These are phyloP conservation scores for Annulohypoxylon stygium DNA, from an alignment of 495 filamentous ascomycete species.

Conservation along the genomic window DNA sequence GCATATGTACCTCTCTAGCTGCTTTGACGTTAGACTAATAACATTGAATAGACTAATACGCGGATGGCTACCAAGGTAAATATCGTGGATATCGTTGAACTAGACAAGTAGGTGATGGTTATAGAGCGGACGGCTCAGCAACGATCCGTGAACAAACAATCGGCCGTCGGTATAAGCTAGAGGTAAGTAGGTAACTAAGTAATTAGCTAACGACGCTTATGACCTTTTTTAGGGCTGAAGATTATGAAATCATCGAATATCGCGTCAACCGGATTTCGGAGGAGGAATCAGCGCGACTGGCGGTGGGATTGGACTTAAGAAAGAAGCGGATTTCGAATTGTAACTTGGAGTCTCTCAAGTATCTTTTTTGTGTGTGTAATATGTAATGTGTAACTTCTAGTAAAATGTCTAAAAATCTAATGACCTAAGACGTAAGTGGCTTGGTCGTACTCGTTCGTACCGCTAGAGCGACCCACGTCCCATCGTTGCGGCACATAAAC, in stretches of 20 bases:
- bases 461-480: constrained; percentile 18
- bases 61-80: constrained; percentile 1
- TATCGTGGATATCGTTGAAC: neutral
- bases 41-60: neutral
- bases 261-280: constrained; percentile 31
- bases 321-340: constrained; percentile 19
- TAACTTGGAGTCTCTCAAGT: constrained; percentile 22
- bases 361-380: neutral
- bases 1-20: constrained; percentile 13
- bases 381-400: too few relatives aligned
- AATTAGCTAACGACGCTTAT: neutral
- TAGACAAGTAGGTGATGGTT: neutral
- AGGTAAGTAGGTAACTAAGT: too few relatives aligned
- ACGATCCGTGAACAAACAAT: constrained; percentile 13
- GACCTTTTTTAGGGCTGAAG: constrained; percentile 15
- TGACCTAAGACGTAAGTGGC: neutral
- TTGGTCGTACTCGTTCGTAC: constrained; percentile 4
- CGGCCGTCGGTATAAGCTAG: neutral
- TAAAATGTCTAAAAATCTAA: neutral
- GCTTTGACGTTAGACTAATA: neutral
- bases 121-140: neutral
- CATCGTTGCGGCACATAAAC: constrained; percentile 10
- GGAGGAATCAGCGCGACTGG: constrained; percentile 12
- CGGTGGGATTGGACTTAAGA: constrained; percentile 1
- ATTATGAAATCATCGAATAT: constrained; percentile 10